Percentiles rank a stretch among this genome's conserved stretches.
phyloP scores from a whole-genome alignment of 2,329 filamentous ascomycete genomes.

The Pseudogymnoascus sp. region DNA sequence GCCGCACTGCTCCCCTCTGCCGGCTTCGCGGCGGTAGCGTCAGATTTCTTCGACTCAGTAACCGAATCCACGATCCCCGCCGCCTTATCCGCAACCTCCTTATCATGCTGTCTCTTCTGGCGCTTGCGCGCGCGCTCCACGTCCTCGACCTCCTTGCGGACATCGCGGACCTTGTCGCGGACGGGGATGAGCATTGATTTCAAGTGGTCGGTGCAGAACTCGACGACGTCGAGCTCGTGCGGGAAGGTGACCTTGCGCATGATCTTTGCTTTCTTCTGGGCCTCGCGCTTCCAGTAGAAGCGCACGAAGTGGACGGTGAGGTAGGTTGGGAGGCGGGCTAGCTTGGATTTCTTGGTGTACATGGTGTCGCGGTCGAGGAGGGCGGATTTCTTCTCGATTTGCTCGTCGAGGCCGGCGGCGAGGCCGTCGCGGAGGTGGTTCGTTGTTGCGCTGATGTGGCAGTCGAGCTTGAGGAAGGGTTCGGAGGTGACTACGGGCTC shows the following conservation, averaged over 20 bases:
- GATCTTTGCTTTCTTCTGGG: constrained; percentile 98
- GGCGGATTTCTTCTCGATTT: constrained; percentile 83
- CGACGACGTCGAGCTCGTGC: constrained; percentile 82
- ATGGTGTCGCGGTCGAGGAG: constrained; percentile 68
- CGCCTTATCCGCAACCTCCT: constrained; percentile 41
- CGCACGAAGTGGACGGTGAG: constrained; percentile 95
- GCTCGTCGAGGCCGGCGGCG: constrained; percentile 70
- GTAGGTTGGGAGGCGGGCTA: constrained; percentile 87
- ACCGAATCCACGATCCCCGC: constrained; percentile 39
- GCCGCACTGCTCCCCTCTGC: constrained; percentile 30
- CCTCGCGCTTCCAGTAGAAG: constrained; percentile 95
- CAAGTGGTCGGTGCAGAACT: constrained; percentile 91
- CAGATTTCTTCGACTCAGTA: constrained; percentile 38
- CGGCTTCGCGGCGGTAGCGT: constrained; percentile 38
- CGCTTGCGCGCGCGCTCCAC: constrained; percentile 86
- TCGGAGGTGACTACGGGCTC: constrained; percentile 61
- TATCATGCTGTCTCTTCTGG: constrained; percentile 61
- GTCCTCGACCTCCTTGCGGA: constrained; percentile 91
- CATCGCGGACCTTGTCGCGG: constrained; percentile 91
- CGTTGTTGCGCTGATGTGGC: constrained; percentile 80
- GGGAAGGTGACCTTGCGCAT: constrained; percentile 98
- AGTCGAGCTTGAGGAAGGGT: constrained; percentile 85
- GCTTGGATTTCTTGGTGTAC: constrained; percentile 88
- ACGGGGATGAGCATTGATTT: constrained; percentile 78
- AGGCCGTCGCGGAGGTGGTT: constrained; percentile 92